Conservation (phyloP, 169 alveolate genomes). For the Miamiensis avidus region DNA sequence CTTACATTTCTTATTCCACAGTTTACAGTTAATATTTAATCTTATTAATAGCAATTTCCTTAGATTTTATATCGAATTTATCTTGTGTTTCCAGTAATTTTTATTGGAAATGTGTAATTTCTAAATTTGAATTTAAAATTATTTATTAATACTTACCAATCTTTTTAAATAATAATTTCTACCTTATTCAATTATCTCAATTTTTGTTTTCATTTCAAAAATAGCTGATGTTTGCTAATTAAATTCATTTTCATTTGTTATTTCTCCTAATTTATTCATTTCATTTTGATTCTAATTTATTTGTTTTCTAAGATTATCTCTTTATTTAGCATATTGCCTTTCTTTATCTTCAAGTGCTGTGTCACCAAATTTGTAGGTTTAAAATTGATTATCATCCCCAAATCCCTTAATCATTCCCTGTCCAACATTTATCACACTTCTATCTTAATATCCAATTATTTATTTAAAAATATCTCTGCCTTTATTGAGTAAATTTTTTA, state of each 20-base stretch:
- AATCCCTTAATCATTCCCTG: neutral
- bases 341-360: neutral
- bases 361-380: neutral
- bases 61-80: too few species aligned
- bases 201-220: neutral
- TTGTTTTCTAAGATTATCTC: too few species aligned
- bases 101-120: neutral
- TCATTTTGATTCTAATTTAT: neutral
- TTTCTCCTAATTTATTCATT: neutral
- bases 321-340: too few species aligned
- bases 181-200: neutral
- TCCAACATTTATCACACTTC: neutral
- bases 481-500: too few species aligned
- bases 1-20: neutral
- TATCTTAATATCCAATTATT: neutral
- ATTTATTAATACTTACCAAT: too few species aligned
- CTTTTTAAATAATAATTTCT: too few species aligned
- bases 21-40: too few species aligned
- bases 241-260: neutral
- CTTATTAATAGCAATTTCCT: neutral
- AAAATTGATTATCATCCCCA: neutral
- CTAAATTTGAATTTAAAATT: too few species aligned
- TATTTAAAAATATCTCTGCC: neutral
- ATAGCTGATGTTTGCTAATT: neutral
- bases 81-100: neutral